Conservation (phyloP, 164 flowering plant species). For the Vitis rupestris region DNA sequence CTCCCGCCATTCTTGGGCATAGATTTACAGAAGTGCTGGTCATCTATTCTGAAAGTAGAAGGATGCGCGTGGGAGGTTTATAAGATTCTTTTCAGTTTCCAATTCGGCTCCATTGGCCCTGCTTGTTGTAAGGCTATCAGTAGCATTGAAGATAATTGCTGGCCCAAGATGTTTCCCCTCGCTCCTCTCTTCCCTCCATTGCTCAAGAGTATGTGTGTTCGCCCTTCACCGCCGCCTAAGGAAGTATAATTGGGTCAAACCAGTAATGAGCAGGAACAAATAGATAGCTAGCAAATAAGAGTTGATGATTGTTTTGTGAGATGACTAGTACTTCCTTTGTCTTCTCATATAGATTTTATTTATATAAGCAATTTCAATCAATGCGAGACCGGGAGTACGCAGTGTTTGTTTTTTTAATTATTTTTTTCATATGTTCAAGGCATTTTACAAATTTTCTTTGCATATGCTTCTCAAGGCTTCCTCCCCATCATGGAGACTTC, state of each 20-base stretch:
- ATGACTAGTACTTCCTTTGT: too few relatives aligned
- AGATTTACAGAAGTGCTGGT: conserved; percentile 5
- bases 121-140: conserved; percentile 11
- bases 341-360: too few relatives aligned
- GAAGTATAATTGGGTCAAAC: background rate
- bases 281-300: too few relatives aligned
- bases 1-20: background rate
- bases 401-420: too few relatives aligned
- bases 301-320: too few relatives aligned
- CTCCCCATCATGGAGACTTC: too few relatives aligned
- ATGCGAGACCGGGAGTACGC: too few relatives aligned
- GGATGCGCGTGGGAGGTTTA: background rate
- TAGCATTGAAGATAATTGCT: conserved; percentile 7
- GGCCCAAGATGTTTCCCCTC: conserved; percentile 1
- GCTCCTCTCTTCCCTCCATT: conserved; percentile 1
- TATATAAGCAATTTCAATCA: too few relatives aligned
- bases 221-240: background rate
- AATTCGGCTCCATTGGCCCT: conserved; percentile 2
- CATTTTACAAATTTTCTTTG: too few relatives aligned
- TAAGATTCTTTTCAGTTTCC: background rate
- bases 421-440: too few relatives aligned
- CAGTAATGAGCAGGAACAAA: too few relatives aligned
- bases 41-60: background rate
- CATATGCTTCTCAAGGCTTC: too few relatives aligned
- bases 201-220: background rate